These are phyloP conservation scores for Sporobolomyces roseus DNA, from an alignment of 768 basidiomycete species.

Conservation along the genomic window DNA sequence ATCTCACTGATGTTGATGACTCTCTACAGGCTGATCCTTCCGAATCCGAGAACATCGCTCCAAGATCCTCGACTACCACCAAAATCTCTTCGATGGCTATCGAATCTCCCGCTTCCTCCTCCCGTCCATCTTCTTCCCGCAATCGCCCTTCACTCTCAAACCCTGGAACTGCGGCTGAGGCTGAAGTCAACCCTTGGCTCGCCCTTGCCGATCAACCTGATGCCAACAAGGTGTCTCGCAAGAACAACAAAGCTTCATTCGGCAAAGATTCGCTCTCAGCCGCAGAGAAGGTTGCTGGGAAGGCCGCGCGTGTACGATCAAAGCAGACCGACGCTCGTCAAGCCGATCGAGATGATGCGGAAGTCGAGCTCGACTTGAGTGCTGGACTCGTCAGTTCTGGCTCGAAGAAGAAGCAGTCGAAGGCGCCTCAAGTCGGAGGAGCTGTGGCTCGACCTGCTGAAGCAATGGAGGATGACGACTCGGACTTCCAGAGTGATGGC, in stretches of 20 bases:
- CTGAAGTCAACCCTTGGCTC: slow-evolving; percentile 77
- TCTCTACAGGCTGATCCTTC: background rate
- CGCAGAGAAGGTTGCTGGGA: slow-evolving; percentile 34
- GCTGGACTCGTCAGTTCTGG: slow-evolving; percentile 49
- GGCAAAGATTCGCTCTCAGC: slow-evolving; percentile 58
- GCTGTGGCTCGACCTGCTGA: slow-evolving; percentile 51
- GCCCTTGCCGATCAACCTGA: slow-evolving; percentile 44
- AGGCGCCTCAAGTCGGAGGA: slow-evolving; percentile 29
- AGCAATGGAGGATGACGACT: slow-evolving; percentile 60
- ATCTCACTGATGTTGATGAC: background rate
- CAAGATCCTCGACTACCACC: slow-evolving; percentile 25
- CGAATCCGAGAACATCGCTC: background rate
- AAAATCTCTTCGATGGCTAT: slow-evolving; percentile 33
- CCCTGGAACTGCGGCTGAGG: slow-evolving; percentile 30
- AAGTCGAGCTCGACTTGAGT: slow-evolving; percentile 69
- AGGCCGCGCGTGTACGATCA: slow-evolving; percentile 43
- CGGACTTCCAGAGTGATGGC: slow-evolving; percentile 40
- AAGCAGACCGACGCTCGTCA: slow-evolving; percentile 61
- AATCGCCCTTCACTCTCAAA: slow-evolving; percentile 36
- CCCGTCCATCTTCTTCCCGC: slow-evolving; percentile 37
- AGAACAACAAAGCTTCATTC: slow-evolving; percentile 68
- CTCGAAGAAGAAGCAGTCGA: slow-evolving; percentile 43
- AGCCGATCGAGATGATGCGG: slow-evolving; percentile 66
- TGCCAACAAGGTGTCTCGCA: slow-evolving; percentile 57
- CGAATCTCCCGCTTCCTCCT: slow-evolving; percentile 53